Evolutionary conservation across 192 early-diverging fungal species (phyloP), one percentile per base, ranked within the genome.

Genomic region (Mortierella claussenii): DNA sequence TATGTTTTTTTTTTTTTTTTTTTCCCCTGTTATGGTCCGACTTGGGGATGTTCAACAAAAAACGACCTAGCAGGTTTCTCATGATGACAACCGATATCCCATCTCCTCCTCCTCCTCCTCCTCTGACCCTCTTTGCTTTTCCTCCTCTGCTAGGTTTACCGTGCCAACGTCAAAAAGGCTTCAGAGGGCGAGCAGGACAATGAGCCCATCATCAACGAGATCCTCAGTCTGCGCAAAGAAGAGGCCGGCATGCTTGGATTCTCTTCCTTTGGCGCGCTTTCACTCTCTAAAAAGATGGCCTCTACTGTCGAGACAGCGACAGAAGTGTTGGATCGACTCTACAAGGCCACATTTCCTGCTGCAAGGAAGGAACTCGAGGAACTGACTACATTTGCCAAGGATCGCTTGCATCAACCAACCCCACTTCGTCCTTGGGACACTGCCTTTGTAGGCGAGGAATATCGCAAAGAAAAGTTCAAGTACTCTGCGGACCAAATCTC

Each of bases 201-300:
- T 48, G 84, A 82, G 28, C 79, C 82, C 10, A 61, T 87, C 20
- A 84, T 89, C 53, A 80, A 85, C 28, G 85, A 89, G 56, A 85
- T 89, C 21, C 45, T 89, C 26, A 62, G 51, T 0, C 68, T 89
- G 7, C 80, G 82, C 13, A 73, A 85, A 32, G 87, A 89, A 58
- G 80, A 83, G 24, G 83, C 87, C 2, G 48, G 51, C 0, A 49
- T 87, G 18, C 74, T 89, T 11, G 87, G 82, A 1, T 89, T 81
- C 42, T 28, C 69, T 12, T 78, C 65, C 2, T 81, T 79, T 49
- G 85, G 85, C 24, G 82, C 83, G 6, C 43, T 89, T 23, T 89
- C 87, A 0, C 73, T 89, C 1, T 78, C 82, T 12, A 80, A 75
- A 43, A 89, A 89, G 51, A 89, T 89, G 87, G 87, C 87, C 3